Base-by-base conservation (phyloP, 345 rosid species). In the Chamaenerion angustifolium region DNA sequence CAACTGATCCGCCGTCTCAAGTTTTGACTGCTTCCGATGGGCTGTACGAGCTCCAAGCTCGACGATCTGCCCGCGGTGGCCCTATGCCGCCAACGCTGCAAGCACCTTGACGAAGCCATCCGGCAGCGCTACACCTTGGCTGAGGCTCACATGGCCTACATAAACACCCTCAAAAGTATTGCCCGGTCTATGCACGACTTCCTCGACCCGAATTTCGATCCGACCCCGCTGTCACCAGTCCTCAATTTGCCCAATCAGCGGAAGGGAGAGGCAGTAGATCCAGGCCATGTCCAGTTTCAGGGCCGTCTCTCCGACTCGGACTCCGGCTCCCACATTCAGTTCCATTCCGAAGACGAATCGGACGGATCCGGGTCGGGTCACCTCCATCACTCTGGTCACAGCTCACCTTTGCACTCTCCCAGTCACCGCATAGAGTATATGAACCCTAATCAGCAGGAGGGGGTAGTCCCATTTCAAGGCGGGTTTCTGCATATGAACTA, bases 1-100 rank as follows among this genome's bases (percentile, higher is more conserved):
- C 37, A 8, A 31, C 10, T 31, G 37, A 31, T 31, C 37, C 37
- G 1, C 37, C 37, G 37, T 7, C 37, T 31, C 27, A 4, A 21
- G 25, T 2, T 21, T 21, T 21, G 25, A 31, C 37, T 31, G 37
- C 0, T 31, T 31, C 37, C 37, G 52, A 79, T 80, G 99, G 99
- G 99, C 43, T 93, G 99, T 55, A 52, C 92, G 14, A 66, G 68
- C 55, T 93, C 99, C 1, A 93, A 88, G 80, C 72, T 81, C 18
- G 95, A 93, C 59, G 99, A 93, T 73, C 88, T 82, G 7, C 96
- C 94, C 48, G 99, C 95, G 51, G 99, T 93, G 45, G 75, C 78
- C 23, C 80, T 93, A 5, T 93, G 99, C 79, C 82, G 88, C 9
- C 74, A 85, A 4, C 78, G 99, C 5, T 88, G 94, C 56, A 4